A percentile compares a stretch with the other conserved stretches of the same genome.
Evolutionary conservation across 768 basidiomycete species (phyloP).

Genomic region (Boletus fagicola): DNA sequence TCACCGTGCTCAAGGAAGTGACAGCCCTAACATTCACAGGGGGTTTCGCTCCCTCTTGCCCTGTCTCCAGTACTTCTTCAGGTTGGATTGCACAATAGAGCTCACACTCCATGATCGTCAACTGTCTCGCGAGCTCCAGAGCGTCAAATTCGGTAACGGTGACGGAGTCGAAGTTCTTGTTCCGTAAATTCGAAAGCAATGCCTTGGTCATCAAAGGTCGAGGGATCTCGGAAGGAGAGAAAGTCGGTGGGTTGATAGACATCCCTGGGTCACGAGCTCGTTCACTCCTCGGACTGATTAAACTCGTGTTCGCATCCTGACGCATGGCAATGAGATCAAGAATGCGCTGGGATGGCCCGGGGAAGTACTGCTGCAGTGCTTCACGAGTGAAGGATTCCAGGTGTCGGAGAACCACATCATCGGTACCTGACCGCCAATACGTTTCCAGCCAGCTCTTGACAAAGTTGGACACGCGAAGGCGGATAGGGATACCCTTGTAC

Average conservation of each 20-base stretch:
- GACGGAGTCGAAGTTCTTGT: slow-evolving; percentile 60
- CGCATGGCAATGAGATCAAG: slow-evolving; percentile 63
- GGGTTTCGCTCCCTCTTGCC: slow-evolving; percentile 63
- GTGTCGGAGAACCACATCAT: slow-evolving; percentile 59
- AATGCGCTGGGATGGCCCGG: slow-evolving; percentile 69
- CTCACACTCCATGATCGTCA: slow-evolving; percentile 91
- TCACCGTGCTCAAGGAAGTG: slow-evolving; percentile 82
- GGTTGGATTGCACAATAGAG: slow-evolving; percentile 84
- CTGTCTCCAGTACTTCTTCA: slow-evolving; percentile 85
- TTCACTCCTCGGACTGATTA: slow-evolving; percentile 58
- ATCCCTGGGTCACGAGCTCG: slow-evolving; percentile 74
- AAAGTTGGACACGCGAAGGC: slow-evolving; percentile 87
- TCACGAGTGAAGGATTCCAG: slow-evolving; percentile 62
- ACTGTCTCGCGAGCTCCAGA: slow-evolving; percentile 87
- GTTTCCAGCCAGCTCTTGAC: slow-evolving; percentile 92
- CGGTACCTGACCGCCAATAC: slow-evolving; percentile 80
- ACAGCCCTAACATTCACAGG: slow-evolving; percentile 79
- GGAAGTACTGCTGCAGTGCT: slow-evolving; percentile 60
- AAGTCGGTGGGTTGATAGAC: slow-evolving; percentile 61
- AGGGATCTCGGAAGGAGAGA: slow-evolving; percentile 65
- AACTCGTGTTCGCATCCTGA: slow-evolving; percentile 43
- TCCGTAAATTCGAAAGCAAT: slow-evolving; percentile 64
- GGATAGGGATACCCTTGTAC: slow-evolving; percentile 84
- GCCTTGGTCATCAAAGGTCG: slow-evolving; percentile 84
- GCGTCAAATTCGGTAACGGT: slow-evolving; percentile 89